Percentiles rank a stretch among this genome's conserved stretches.
phyloP scores from a whole-genome alignment of 306 rosid species.

The Cucurbita pepo region DNA sequence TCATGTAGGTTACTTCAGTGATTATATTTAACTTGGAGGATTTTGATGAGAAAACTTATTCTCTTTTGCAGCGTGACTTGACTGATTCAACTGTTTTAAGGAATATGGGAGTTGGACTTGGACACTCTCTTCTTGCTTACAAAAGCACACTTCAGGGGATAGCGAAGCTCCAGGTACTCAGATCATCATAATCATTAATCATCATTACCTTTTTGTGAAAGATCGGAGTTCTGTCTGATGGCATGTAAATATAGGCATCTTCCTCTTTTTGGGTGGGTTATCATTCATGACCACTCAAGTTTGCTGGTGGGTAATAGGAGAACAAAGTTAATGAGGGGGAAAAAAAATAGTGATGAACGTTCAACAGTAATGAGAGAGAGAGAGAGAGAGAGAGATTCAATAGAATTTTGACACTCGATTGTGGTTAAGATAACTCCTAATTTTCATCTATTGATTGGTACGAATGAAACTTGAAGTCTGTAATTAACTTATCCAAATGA shows the following conservation, averaged over 20 bases:
- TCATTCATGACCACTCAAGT: neutral
- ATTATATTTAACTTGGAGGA: neutral
- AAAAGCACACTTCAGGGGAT: slow-evolving; percentile 76
- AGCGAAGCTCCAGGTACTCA: slow-evolving; percentile 66
- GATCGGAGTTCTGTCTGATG: neutral
- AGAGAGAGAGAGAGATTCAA: neutral
- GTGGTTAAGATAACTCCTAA: neutral
- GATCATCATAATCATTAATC: neutral
- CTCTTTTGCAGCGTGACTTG: slow-evolving; percentile 46
- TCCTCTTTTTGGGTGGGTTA: neutral
- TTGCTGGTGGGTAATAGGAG: neutral
- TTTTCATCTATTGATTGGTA: neutral
- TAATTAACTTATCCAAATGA: neutral
- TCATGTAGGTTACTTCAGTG: neutral
- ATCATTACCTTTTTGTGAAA: neutral
- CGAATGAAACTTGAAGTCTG: neutral
- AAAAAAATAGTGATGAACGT: neutral
- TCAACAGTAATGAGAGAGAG: neutral
- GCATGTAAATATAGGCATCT: neutral
- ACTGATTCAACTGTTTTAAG: slow-evolving; percentile 94
- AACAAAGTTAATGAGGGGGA: neutral
- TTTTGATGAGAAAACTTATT: neutral
- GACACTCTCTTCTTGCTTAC: slow-evolving; percentile 86
- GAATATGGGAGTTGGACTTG: slow-evolving; percentile 80
- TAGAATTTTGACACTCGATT: neutral